These are phyloP conservation scores for Bruguiera hainesii DNA, from an alignment of 441 rosid species.

Conservation along the genomic window DNA sequence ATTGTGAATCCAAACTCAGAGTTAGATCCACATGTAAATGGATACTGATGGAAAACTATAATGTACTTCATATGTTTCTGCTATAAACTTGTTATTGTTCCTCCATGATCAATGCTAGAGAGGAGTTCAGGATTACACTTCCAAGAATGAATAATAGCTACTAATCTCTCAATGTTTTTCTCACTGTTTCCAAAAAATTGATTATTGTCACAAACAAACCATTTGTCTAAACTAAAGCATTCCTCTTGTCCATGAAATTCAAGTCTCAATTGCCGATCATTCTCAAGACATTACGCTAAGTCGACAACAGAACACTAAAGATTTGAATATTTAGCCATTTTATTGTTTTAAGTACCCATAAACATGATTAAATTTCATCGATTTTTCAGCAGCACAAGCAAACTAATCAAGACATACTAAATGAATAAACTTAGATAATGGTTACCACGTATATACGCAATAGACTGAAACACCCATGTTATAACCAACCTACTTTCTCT, in stretches of 20 bases:
- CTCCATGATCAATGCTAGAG: no score
- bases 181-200: no score
- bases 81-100: no score
- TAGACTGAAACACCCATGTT: no score
- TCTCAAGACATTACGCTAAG: background rate
- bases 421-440: no score
- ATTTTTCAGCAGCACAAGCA: background rate
- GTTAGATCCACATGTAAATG: slow-evolving; percentile 20
- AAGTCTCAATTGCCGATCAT: background rate
- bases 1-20: slow-evolving; percentile 23
- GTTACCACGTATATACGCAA: no score
- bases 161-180: no score
- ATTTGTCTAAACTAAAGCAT: background rate
- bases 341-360: background rate
- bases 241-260: background rate
- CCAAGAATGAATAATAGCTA: no score
- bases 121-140: no score
- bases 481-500: no score
- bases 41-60: background rate
- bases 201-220: background rate
- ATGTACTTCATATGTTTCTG: no score
- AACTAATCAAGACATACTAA: background rate
- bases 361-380: background rate
- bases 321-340: background rate
- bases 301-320: background rate